Percentiles rank a stretch among this genome's conserved stretches.
Conservation (phyloP, 306 rosid species). For the Chamaecrista fasciculata region DNA sequence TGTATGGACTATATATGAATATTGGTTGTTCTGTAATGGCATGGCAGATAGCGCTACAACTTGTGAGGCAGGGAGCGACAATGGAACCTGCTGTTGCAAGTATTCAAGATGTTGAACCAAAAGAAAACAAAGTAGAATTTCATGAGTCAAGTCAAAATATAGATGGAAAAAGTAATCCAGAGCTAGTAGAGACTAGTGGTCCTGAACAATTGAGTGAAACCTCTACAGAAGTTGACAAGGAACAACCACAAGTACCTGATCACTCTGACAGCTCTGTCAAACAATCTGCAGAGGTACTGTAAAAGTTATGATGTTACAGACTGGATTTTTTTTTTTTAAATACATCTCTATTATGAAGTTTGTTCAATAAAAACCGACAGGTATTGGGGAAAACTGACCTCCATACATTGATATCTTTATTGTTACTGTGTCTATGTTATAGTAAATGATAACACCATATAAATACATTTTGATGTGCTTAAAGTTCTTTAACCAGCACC, state of each 20-base stretch:
- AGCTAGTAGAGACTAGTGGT: slow-evolving; percentile 33
- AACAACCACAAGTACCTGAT: slow-evolving; percentile 36
- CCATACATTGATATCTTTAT: background rate
- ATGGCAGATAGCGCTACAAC: slow-evolving; percentile 86
- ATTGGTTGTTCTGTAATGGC: slow-evolving; percentile 32
- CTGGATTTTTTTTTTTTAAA: background rate
- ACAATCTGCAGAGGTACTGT: slow-evolving; percentile 53
- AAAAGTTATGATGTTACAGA: background rate
- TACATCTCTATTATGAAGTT: background rate
- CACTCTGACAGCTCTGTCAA: slow-evolving; percentile 38
- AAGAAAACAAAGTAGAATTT: slow-evolving; percentile 34
- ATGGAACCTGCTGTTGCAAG: slow-evolving; percentile 36
- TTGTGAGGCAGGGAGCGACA: slow-evolving; percentile 67
- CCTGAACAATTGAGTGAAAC: slow-evolving; percentile 40
- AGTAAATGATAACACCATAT: background rate
- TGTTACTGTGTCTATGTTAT: slow-evolving; percentile 9
- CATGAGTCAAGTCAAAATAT: slow-evolving; percentile 30
- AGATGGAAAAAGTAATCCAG: slow-evolving; percentile 29
- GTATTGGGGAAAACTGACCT: slow-evolving; percentile 2
- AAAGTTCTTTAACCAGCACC: background rate
- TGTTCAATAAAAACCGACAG: slow-evolving; percentile 10
- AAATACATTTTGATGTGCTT: slow-evolving; percentile 11
- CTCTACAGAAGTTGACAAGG: slow-evolving; percentile 28
- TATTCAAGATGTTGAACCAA: slow-evolving; percentile 35
- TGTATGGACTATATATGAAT: background rate